Conservation (phyloP, 176 grass and related monocot species). For the Ananas comosus region DNA sequence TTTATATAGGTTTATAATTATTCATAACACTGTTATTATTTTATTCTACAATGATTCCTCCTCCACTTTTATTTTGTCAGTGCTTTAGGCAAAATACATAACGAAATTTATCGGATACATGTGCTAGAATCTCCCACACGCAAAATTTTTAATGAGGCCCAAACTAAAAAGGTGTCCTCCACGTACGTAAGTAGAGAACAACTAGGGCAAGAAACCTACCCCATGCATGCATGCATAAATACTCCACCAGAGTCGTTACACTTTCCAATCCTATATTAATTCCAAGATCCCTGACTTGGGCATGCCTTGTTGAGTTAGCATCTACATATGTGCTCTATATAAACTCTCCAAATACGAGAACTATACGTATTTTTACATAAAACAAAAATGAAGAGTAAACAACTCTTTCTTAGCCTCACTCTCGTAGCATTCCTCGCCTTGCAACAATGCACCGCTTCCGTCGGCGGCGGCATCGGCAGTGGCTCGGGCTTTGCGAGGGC, state of each 20-base stretch:
- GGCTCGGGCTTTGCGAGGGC: conserved; percentile 28
- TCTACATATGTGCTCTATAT: conserved; percentile 13
- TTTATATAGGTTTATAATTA: too few species aligned
- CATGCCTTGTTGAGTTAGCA: conserved; percentile 12
- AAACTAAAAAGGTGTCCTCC: too few species aligned
- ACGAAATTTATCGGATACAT: too few species aligned
- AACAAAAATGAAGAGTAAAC: conserved; percentile 24
- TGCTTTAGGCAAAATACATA: too few species aligned
- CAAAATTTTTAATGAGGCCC: too few species aligned
- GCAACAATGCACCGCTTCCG: conserved; percentile 2
- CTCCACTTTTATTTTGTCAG: too few species aligned
- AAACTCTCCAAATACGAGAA: background rate
- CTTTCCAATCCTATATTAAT: conserved; percentile 16
- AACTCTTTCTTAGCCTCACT: conserved; percentile 9
- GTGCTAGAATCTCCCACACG: too few species aligned
- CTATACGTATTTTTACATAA: too few species aligned
- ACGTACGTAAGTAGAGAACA: background rate
- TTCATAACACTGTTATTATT: too few species aligned
- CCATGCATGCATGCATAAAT: conserved; percentile 12
- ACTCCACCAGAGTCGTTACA: conserved; percentile 8
- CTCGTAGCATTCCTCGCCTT: conserved; percentile 12
- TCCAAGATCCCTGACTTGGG: background rate
- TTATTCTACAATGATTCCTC: too few species aligned
- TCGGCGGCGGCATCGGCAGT: background rate
- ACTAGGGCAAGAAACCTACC: background rate